A percentile compares a stretch with the other conserved stretches of the same genome.
Evolutionary conservation across 2,329 filamentous ascomycete species (phyloP).

Genomic region (Cercospora canescens): DNA sequence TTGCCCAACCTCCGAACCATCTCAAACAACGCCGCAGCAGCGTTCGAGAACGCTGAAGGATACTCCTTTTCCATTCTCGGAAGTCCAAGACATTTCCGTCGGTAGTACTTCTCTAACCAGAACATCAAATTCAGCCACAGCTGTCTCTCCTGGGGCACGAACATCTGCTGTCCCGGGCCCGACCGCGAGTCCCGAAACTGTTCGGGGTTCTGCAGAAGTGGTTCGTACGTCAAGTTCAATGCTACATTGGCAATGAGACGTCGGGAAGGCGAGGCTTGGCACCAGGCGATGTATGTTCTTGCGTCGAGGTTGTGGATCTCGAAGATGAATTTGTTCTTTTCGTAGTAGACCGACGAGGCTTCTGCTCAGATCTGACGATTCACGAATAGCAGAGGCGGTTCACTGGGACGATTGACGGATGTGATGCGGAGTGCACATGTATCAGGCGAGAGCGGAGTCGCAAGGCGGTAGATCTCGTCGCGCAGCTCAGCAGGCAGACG

Average conservation of each 20-base stretch:
- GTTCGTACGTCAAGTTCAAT: background rate
- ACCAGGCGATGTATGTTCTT: background rate
- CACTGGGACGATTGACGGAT: background rate
- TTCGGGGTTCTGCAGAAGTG: background rate
- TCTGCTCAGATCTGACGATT: conserved; percentile 3
- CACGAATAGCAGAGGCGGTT: background rate
- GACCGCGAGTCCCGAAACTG: background rate
- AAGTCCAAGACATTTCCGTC: background rate
- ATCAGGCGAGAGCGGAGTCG: background rate
- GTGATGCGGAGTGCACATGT: background rate
- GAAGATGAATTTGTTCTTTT: background rate
- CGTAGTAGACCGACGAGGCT: conserved; percentile 1
- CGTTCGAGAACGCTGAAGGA: background rate
- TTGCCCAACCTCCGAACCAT: background rate
- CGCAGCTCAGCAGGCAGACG: background rate
- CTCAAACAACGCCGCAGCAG: background rate
- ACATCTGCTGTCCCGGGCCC: background rate
- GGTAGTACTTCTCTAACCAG: background rate
- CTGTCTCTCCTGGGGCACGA: background rate
- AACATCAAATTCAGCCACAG: background rate
- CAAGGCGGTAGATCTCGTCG: background rate
- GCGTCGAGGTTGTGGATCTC: background rate
- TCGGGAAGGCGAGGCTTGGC: background rate
- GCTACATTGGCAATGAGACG: background rate
- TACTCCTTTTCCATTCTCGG: background rate